These are phyloP conservation scores for Orobanche coerulescens DNA, from an alignment of 257 asterid genomes.

Conservation along the genomic window DNA sequence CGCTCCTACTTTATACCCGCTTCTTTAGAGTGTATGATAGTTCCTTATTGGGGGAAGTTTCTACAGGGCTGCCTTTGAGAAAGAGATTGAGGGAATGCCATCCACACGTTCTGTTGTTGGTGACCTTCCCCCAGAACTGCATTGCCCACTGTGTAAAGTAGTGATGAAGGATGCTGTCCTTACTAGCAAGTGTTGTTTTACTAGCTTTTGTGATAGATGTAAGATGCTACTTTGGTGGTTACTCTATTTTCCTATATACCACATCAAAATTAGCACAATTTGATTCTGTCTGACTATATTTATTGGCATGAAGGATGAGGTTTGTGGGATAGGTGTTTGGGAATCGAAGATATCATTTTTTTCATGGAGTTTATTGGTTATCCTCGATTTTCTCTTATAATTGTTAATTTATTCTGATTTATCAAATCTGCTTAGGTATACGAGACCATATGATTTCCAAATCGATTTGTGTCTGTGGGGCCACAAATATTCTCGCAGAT, in stretches of 20 bases:
- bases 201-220: slow-evolving; percentile 94
- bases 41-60: slow-evolving; percentile 11
- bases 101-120: slow-evolving; percentile 73
- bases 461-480: slow-evolving; percentile 80
- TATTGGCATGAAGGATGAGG: background rate
- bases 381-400: background rate
- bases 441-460: slow-evolving; percentile 75
- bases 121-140: slow-evolving; percentile 90
- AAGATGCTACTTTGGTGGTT: slow-evolving; percentile 28
- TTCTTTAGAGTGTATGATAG: background rate
- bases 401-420: slow-evolving; percentile 10
- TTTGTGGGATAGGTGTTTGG: background rate
- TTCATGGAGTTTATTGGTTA: background rate
- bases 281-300: background rate
- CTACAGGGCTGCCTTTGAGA: slow-evolving; percentile 93
- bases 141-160: slow-evolving; percentile 93
- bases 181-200: slow-evolving; percentile 94
- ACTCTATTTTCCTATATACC: slow-evolving; percentile 4
- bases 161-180: slow-evolving; percentile 97
- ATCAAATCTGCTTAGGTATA: slow-evolving; percentile 51
- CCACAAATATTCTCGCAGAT: slow-evolving; percentile 78
- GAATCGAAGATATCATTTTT: background rate
- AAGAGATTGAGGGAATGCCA: slow-evolving; percentile 91
- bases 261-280: background rate
- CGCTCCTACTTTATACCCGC: background rate